Evolutionary conservation across 352 stramenopile genomes (phyloP).

Genomic region (Pythium rishiriense): DNA sequence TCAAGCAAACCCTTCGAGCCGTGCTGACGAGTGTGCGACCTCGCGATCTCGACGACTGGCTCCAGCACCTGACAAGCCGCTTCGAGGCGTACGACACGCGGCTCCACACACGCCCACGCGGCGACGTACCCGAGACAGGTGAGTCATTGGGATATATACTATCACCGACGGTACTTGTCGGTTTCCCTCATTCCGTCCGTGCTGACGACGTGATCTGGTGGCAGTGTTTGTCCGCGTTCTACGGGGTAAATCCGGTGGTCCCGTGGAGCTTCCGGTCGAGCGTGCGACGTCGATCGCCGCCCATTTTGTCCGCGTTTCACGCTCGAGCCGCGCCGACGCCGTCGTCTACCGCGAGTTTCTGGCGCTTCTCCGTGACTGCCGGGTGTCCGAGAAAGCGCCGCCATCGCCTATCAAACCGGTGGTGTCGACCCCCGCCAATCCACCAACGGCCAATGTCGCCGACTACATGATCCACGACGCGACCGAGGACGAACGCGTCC

Average conservation of each 20-base stretch:
- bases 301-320: constrained; percentile 40
- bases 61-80: constrained; percentile 29
- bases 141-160: too few relatives aligned
- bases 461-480: constrained; percentile 59
- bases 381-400: background rate
- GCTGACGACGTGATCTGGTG: too few relatives aligned
- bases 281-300: constrained; percentile 34
- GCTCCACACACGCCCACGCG: constrained; percentile 30
- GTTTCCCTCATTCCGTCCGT: too few relatives aligned
- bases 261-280: constrained; percentile 35
- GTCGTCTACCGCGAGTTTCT: constrained; percentile 50
- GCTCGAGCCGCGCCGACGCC: constrained; percentile 18
- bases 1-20: constrained; percentile 36
- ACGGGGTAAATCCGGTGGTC: constrained; percentile 9
- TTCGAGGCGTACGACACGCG: constrained; percentile 49
- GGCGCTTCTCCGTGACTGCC: constrained; percentile 18
- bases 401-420: background rate
- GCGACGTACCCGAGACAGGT: constrained; percentile 39
- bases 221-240: constrained; percentile 44
- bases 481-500: constrained; percentile 36
- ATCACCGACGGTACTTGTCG: background rate
- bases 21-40: constrained; percentile 19
- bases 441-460: constrained; percentile 28
- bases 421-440: background rate
- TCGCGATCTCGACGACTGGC: constrained; percentile 24